These are phyloP conservation scores for Penicillium sp. DNA, from an alignment of 2,329 filamentous ascomycete genomes.

Conservation along the genomic window DNA sequence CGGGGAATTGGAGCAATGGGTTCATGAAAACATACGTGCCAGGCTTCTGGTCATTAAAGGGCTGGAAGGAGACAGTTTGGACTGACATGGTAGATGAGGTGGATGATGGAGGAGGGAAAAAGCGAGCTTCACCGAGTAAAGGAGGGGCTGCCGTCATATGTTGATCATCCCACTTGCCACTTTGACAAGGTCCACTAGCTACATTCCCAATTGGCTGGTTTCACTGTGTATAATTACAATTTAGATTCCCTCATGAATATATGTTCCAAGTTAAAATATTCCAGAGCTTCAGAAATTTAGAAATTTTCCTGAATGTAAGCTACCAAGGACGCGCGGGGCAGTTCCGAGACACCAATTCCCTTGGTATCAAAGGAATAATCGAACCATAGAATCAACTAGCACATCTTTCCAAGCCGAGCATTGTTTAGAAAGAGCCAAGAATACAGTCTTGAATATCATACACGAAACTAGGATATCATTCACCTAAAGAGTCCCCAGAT, in stretches of 20 bases:
- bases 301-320: too few relatives aligned
- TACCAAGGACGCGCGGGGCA: background rate
- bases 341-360: background rate
- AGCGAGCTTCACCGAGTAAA: constrained; percentile 25
- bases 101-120: constrained; percentile 6
- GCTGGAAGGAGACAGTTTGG: constrained; percentile 74
- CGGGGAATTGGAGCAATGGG: constrained; percentile 1
- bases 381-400: too few relatives aligned
- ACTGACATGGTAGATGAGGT: constrained; percentile 58
- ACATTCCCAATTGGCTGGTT: background rate
- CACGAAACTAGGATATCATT: background rate
- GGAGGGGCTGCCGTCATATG: constrained; percentile 25
- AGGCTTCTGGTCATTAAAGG: constrained; percentile 95
- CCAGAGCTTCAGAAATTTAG: background rate
- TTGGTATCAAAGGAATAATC: too few relatives aligned
- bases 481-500: background rate
- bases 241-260: background rate
- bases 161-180: constrained; percentile 19
- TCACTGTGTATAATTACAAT: background rate
- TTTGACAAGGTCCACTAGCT: background rate
- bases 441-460: too few relatives aligned
- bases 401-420: too few relatives aligned
- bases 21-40: constrained; percentile 72
- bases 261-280: background rate
- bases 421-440: too few relatives aligned